Conservation (phyloP, 1,284 basidiomycete genomes). For the Limonomyces culmigenus region DNA sequence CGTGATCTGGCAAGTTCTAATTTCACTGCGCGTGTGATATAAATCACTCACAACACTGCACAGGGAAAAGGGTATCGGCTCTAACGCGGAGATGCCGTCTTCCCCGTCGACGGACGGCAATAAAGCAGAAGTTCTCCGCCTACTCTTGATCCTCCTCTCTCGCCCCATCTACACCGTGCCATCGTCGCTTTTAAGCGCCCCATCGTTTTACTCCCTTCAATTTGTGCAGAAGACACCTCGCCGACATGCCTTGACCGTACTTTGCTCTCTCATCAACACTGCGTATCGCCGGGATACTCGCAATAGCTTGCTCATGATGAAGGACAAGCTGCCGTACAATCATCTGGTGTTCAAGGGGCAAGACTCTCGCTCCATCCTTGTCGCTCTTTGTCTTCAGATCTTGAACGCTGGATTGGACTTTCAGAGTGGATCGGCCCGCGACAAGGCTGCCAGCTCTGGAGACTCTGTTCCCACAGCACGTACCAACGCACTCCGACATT, state of each 20-base stretch:
- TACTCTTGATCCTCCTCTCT: conserved; percentile 73
- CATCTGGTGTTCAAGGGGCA: conserved; percentile 82
- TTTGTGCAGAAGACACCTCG: conserved; percentile 65
- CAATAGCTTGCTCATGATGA: conserved; percentile 23
- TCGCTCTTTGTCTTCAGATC: conserved; percentile 57
- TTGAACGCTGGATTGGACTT: conserved; percentile 71
- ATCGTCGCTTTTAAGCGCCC: conserved; percentile 45
- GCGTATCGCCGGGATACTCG: conserved; percentile 13
- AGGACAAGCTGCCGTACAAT: conserved; percentile 67
- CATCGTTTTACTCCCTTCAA: conserved; percentile 61
- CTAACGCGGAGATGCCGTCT: conserved; percentile 57
- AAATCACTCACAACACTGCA: no score
- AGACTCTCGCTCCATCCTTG: conserved; percentile 53
- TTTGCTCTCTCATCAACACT: conserved; percentile 86
- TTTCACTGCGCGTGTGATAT: neutral
- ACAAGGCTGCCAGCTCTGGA: conserved; percentile 26
- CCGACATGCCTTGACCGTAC: conserved; percentile 67
- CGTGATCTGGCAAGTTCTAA: conserved; percentile 50
- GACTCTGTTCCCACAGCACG: conserved; percentile 36
- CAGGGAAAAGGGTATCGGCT: conserved; percentile 85
- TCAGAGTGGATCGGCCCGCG: conserved; percentile 55
- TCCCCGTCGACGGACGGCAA: conserved; percentile 58
- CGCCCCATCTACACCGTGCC: conserved; percentile 76
- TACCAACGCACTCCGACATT: conserved; percentile 82
- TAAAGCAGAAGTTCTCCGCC: conserved; percentile 73